Conservation (phyloP, 2,329 filamentous ascomycete genomes). For the Rhinocladiella mackenziei region DNA sequence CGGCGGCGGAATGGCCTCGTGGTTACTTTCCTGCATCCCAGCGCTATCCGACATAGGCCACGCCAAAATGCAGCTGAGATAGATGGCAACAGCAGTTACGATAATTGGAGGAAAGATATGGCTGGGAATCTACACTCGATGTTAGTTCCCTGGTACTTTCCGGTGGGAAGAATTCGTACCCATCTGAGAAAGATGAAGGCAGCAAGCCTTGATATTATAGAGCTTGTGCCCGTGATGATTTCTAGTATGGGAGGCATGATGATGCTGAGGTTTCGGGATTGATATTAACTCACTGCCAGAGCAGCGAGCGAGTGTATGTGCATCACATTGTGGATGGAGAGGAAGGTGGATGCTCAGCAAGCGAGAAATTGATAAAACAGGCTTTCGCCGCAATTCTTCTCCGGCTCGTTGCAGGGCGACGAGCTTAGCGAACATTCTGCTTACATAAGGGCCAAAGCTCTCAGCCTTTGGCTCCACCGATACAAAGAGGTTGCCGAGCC, state of each 20-base stretch:
- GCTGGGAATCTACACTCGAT: conserved; percentile 36
- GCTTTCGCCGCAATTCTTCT: conserved; percentile 3
- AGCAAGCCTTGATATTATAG: conserved; percentile 35
- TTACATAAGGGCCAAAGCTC: no score
- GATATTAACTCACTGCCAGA: conserved; percentile 14
- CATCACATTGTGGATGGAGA: conserved; percentile 10
- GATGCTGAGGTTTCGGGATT: conserved; percentile 2
- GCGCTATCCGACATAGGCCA: conserved; percentile 20
- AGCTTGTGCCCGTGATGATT: conserved; percentile 37
- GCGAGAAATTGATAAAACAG: conserved; percentile 8
- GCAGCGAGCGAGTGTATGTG: conserved; percentile 16
- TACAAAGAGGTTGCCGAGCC: no score
- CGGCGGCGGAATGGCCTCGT: conserved; percentile 16
- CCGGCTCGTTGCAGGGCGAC: no score
- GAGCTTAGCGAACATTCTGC: no score
- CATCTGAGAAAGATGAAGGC: conserved; percentile 44
- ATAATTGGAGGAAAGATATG: conserved; percentile 38
- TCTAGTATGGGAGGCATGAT: conserved; percentile 36
- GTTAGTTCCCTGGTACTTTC: conserved; percentile 5
- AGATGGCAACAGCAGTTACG: conserved; percentile 43
- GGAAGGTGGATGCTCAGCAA: conserved; percentile 1
- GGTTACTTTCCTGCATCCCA: conserved; percentile 21
- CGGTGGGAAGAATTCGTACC: conserved; percentile 32
- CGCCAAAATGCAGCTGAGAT: conserved; percentile 39
- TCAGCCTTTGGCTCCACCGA: no score